These are phyloP conservation scores for Lactarius deliciosus DNA, from an alignment of 768 basidiomycete species.

Conservation along the genomic window DNA sequence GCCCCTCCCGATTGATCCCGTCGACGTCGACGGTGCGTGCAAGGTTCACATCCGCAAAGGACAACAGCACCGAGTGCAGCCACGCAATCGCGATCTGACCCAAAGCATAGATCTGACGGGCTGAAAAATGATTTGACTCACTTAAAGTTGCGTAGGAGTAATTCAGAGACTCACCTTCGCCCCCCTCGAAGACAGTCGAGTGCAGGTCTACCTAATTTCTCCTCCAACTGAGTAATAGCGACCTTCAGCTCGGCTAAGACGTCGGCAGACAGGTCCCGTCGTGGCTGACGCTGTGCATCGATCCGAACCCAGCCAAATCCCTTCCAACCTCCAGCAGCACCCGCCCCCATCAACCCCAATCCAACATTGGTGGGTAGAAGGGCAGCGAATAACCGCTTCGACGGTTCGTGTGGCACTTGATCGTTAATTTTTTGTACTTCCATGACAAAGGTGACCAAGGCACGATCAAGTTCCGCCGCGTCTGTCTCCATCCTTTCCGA, in stretches of 20 bases:
- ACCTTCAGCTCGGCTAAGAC: conserved; percentile 54
- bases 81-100: conserved; percentile 55
- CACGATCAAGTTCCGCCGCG: conserved; percentile 72
- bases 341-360: conserved; percentile 76
- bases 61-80: conserved; percentile 56
- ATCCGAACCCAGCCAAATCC: conserved; percentile 79
- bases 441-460: conserved; percentile 62
- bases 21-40: conserved; percentile 84
- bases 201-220: conserved; percentile 42
- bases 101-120: conserved; percentile 35
- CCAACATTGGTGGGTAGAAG: conserved; percentile 67
- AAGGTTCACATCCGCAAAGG: conserved; percentile 70
- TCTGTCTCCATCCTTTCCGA: conserved; percentile 71
- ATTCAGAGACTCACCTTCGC: conserved; percentile 27
- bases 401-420: conserved; percentile 34
- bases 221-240: conserved; percentile 50
- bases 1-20: conserved; percentile 54
- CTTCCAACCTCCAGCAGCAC: conserved; percentile 73
- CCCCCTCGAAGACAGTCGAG: conserved; percentile 29
- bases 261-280: conserved; percentile 46
- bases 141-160: neutral
- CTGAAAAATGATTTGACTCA: conserved; percentile 17
- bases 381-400: conserved; percentile 60
- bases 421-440: conserved; percentile 64
- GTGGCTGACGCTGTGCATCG: conserved; percentile 46